These are phyloP conservation scores for Penicillium concentricum DNA, from an alignment of 2,329 filamentous ascomycete genomes.

Conservation along the genomic window DNA sequence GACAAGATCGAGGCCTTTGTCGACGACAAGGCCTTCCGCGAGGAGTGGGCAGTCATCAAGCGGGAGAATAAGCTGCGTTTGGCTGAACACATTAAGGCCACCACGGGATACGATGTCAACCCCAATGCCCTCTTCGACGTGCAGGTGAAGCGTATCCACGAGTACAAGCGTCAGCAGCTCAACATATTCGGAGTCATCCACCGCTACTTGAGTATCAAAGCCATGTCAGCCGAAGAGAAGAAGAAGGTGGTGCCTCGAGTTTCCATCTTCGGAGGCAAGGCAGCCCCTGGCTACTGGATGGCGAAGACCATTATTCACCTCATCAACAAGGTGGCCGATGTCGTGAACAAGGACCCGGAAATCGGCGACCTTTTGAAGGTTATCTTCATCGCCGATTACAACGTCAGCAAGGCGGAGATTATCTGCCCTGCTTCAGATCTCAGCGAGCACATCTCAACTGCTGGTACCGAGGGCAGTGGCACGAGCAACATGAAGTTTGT, in stretches of 20 bases:
- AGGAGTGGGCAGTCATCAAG: slow-evolving; percentile 96
- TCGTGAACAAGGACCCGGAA: slow-evolving; percentile 90
- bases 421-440: slow-evolving; percentile 93
- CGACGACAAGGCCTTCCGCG: slow-evolving; percentile 85
- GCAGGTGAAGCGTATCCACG: slow-evolving; percentile 98
- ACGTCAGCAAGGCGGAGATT: slow-evolving; percentile 98
- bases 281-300: slow-evolving; percentile 99
- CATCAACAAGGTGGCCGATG: slow-evolving; percentile 83
- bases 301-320: slow-evolving; percentile 98
- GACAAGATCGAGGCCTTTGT: slow-evolving; percentile 82
- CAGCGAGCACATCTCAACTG: slow-evolving; percentile 97
- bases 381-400: slow-evolving; percentile 96
- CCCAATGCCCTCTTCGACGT: slow-evolving; percentile 89
- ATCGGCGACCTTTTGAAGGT: slow-evolving; percentile 95
- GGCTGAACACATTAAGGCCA: slow-evolving; percentile 84
- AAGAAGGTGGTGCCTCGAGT: slow-evolving; percentile 87
- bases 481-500: slow-evolving; percentile 99
- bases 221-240: slow-evolving; percentile 75
- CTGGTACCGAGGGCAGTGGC: slow-evolving; percentile 83
- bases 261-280: slow-evolving; percentile 96
- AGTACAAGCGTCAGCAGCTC: slow-evolving; percentile 98
- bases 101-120: slow-evolving; percentile 78
- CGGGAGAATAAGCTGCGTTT: slow-evolving; percentile 91
- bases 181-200: slow-evolving; percentile 99
- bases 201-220: slow-evolving; percentile 86